Conservation (phyloP, 257 asterid species). For the Catharanthus roseus region DNA sequence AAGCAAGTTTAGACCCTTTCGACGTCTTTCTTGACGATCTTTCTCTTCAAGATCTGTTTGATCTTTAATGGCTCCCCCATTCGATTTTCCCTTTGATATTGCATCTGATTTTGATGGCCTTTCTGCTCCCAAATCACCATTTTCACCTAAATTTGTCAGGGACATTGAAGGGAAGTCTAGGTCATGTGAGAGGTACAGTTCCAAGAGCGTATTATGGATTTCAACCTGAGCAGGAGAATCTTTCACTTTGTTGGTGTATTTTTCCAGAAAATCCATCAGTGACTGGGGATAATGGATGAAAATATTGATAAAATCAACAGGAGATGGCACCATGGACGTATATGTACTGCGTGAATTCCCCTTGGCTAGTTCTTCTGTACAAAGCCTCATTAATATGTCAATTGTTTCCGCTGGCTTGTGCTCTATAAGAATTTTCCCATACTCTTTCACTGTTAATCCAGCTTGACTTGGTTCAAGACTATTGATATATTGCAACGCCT, state of each 20-base stretch:
- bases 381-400: slow-evolving; percentile 80
- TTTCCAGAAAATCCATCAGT: slow-evolving; percentile 89
- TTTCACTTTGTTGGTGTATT: slow-evolving; percentile 68
- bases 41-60: slow-evolving; percentile 42
- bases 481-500: slow-evolving; percentile 81
- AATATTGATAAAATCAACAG: slow-evolving; percentile 90
- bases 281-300: slow-evolving; percentile 77
- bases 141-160: slow-evolving; percentile 35
- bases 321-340: slow-evolving; percentile 92
- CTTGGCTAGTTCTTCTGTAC: slow-evolving; percentile 67
- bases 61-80: slow-evolving; percentile 31
- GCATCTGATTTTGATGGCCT: slow-evolving; percentile 25
- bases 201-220: slow-evolving; percentile 82
- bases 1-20: slow-evolving; percentile 67
- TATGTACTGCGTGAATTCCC: slow-evolving; percentile 46
- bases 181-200: slow-evolving; percentile 74
- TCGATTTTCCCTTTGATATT: slow-evolving; percentile 34
- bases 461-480: slow-evolving; percentile 96
- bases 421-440: slow-evolving; percentile 84
- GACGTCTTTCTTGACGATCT: slow-evolving; percentile 54
- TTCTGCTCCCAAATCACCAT: slow-evolving; percentile 32
- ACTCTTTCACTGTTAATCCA: slow-evolving; percentile 87
- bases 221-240: slow-evolving; percentile 98
- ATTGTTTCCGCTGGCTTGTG: slow-evolving; percentile 87
- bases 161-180: slow-evolving; percentile 75